Base-by-base conservation (phyloP, 1,284 basidiomycete genomes). In the Leccinum huronense region DNA sequence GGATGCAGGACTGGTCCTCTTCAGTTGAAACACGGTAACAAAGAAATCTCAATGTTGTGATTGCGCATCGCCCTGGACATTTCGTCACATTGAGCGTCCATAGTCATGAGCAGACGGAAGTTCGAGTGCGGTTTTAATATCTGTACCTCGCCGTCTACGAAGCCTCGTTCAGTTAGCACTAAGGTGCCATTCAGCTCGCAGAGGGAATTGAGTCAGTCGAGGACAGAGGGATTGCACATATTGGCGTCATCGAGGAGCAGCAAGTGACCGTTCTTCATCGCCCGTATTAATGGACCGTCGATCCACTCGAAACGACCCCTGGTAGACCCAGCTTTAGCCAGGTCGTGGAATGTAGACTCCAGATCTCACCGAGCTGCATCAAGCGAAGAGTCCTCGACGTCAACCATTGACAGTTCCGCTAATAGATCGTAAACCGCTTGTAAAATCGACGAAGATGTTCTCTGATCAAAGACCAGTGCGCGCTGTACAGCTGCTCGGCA, bases 51-150 rank as follows among this genome's bases (percentile, higher is more conserved):
- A 53, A 98, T 83, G 40, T 97, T 97, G 68, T 97, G 89, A 76
- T 99, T 99, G 51, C 97, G 88, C 97, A 99, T 99, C 1, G 97
- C 97, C 45, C 97, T 85, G 7, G 97, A 98, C 10, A 99, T 81
- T 78, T 99, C 97, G 58, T 97, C 98, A 68, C 91, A 85, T 65
- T 89, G 87, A 23, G 95, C 91, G 73, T 99, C 94, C 63, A 97
- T 87, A 5, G 90, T 88, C 95, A 99, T 97, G 78, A 99, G 93
- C 9, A 99, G 81, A 38, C 96, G 85, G 80, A 99, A 99, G 70
- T 90, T 81, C 1, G 90, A 85, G 76, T 99, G 95, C 1, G 97
- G 96, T 31, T 77, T 82, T 65, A 99, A 79, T 58, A 89, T 78
- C 69, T 93, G 87, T 1, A 96, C 87, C 48, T 84, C 80, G 38